Percentiles rank a stretch among this genome's conserved stretches.
These are phyloP conservation scores for Cinchona pubescens DNA, from an alignment of 257 asterid genomes.

Conservation along the genomic window DNA sequence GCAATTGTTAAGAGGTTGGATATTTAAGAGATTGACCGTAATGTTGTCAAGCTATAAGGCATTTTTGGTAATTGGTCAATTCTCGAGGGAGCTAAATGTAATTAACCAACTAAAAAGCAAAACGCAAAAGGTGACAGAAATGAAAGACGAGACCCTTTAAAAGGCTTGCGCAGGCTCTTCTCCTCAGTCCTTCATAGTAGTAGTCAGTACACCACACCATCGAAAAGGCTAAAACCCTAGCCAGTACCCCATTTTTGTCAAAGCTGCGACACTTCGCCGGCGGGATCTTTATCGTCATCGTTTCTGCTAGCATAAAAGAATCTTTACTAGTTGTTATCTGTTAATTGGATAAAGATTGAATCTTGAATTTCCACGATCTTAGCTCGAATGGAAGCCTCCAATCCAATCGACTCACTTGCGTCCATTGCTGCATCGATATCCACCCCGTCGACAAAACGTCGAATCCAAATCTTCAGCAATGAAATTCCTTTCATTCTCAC, in stretches of 20 bases:
- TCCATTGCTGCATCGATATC: slow-evolving; percentile 51
- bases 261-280: not conserved
- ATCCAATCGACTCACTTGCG: slow-evolving; percentile 52
- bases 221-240: slow-evolving; percentile 19
- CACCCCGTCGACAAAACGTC: slow-evolving; percentile 60
- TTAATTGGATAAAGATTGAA: not conserved
- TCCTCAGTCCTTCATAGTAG: not conserved
- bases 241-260: not conserved
- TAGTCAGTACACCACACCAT: not conserved
- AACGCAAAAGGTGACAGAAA: not conserved
- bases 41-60: too few species aligned
- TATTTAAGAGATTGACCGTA: too few species aligned
- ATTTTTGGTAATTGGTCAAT: too few species aligned
- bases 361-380: not conserved
- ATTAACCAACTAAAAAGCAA: too few species aligned
- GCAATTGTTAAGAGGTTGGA: too few species aligned
- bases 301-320: not conserved
- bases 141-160: not conserved
- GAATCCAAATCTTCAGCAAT: slow-evolving; percentile 73
- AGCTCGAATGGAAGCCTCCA: slow-evolving; percentile 19
- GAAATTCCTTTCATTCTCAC: slow-evolving; percentile 60
- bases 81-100: too few species aligned
- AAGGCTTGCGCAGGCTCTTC: not conserved
- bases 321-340: not conserved
- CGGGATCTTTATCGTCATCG: not conserved